These are phyloP conservation scores for Madurella mycetomatis DNA, from an alignment of 2,329 filamentous ascomycete genomes.

Conservation along the genomic window DNA sequence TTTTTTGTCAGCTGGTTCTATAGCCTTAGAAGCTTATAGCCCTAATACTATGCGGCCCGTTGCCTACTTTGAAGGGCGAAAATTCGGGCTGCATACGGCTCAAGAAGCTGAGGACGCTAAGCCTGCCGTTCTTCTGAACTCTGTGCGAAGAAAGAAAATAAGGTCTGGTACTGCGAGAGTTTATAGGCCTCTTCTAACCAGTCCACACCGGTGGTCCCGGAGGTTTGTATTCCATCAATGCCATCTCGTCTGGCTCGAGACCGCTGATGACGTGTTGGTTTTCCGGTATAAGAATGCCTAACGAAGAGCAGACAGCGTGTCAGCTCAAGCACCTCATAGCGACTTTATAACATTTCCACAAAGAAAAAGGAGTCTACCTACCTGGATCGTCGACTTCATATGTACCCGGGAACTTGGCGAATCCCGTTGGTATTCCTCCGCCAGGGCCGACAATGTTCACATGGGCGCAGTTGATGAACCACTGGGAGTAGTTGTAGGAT, in stretches of 20 bases:
- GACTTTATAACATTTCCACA: background rate
- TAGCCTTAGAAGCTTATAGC: too few relatives aligned
- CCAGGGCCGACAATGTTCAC: conserved; percentile 17
- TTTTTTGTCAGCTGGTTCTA: too few relatives aligned
- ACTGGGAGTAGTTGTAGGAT: conserved; percentile 11
- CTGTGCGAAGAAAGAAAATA: too few relatives aligned
- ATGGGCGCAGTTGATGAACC: conserved; percentile 19
- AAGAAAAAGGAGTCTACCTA: background rate
- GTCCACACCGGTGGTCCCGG: conserved; percentile 12
- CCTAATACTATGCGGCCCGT: too few relatives aligned
- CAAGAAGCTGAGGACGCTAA: too few relatives aligned
- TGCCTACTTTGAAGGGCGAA: too few relatives aligned
- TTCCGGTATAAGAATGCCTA: conserved; percentile 1
- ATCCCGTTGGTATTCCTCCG: conserved; percentile 14
- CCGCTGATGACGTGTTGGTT: conserved; percentile 5
- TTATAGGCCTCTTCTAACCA: background rate
- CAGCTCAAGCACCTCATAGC: background rate
- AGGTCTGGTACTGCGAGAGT: too few relatives aligned
- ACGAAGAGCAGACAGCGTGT: background rate
- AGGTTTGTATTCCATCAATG: conserved; percentile 8
- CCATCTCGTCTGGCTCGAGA: background rate
- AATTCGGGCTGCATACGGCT: too few relatives aligned
- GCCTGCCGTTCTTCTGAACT: too few relatives aligned
- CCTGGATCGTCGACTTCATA: conserved; percentile 14
- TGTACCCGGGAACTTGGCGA: conserved; percentile 15